Evolutionary conservation across 108 stramenopile species (phyloP), one percentile per base, ranked within the genome.

Genomic region (Fragilaria radians): DNA sequence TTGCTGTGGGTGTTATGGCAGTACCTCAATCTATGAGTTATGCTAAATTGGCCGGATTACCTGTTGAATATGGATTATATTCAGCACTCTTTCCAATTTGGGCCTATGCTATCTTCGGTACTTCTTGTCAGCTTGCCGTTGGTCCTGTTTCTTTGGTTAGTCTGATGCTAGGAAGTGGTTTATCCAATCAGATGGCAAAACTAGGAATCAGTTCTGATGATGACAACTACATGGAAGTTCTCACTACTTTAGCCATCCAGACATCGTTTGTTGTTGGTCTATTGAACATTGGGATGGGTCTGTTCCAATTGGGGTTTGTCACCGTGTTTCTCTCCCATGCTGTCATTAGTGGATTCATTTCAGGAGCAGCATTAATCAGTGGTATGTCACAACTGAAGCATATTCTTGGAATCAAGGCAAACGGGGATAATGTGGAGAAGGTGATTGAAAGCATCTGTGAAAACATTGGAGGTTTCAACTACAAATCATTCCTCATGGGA

Each of bases 1-100:
- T 74, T 4, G 84, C 84, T 0, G 86, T 94, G 2, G 89, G 86
- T 32, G 78, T 94, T 59, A 90, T 96, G 88, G 72, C 86, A 28
- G 79, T 96, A 28, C 92, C 91, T 5, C 89, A 93, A 72, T 76
- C 77, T 30, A 88, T 96, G 86, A 69, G 74, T 33, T 95, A 96
- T 74, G 92, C 93, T 36, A 73, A 83, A 48, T 52, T 96, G 9
- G 95, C 95, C 31, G 81, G 83, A 19, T 55, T 96, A 18, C 87
- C 88, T 3, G 79, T 87, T 1, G 74, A 88, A 42, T 93, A 85
- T 70, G 95, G 95, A 23, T 67, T 97, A 33, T 95, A 95, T 77
- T 72, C 85, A 0, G 65, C 83, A 5, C 49, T 93, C 28, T 51
- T 95, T 28, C 91, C 96, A 2, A 48, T 86, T 58, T 63, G 72